These are phyloP conservation scores for Blastobotrys persicus DNA, from an alignment of 1,139 yeast genomes.

Conservation along the genomic window DNA sequence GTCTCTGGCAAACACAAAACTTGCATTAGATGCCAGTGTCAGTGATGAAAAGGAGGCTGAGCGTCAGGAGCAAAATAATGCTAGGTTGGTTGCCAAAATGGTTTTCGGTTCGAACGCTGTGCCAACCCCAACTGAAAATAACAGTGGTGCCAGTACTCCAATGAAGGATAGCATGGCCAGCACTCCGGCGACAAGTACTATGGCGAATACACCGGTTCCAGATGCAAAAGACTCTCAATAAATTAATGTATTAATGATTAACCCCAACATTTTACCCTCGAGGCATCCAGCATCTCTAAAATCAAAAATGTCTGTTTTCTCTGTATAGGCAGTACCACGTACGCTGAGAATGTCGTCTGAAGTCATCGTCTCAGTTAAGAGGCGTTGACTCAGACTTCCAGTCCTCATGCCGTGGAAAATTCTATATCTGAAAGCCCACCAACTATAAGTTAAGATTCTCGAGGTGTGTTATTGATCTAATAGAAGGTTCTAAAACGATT, in stretches of 20 bases:
- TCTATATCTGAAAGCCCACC: too few species aligned
- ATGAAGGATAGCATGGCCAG: neutral
- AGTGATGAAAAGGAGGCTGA: slow-evolving; percentile 48
- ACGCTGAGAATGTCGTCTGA: too few species aligned
- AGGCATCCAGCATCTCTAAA: too few species aligned
- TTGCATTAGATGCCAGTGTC: slow-evolving; percentile 77
- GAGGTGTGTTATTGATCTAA: too few species aligned
- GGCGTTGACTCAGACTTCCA: too few species aligned
- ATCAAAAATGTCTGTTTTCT: too few species aligned
- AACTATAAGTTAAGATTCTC: too few species aligned
- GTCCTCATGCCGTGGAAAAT: too few species aligned
- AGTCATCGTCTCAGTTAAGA: too few species aligned
- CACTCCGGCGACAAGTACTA: neutral
- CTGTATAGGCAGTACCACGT: too few species aligned
- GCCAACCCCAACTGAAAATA: slow-evolving; percentile 7
- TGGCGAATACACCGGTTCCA: neutral
- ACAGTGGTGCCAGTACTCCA: slow-evolving; percentile 6
- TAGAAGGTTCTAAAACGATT: too few species aligned
- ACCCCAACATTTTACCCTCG: neutral
- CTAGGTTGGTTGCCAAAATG: slow-evolving; percentile 48
- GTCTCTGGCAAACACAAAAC: slow-evolving; percentile 82
- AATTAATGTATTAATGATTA: neutral
- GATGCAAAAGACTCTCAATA: neutral
- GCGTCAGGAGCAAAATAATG: slow-evolving; percentile 54
- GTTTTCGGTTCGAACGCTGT: slow-evolving; percentile 27